Conservation (phyloP, 2,329 filamentous ascomycete genomes). For the Cytospora paraplurivora region DNA sequence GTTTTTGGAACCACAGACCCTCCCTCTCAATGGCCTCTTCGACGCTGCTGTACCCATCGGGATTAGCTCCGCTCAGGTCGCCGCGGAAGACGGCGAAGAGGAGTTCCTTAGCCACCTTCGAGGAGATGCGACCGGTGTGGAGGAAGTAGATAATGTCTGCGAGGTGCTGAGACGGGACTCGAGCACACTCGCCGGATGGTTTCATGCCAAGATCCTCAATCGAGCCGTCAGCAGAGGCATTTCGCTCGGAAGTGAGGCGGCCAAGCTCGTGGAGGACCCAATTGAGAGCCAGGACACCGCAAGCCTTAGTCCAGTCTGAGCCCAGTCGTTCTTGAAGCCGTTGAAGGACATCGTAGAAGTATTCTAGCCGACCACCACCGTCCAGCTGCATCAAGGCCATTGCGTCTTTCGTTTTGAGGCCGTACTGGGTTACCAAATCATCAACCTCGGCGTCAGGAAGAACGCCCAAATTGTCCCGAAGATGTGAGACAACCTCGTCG, state of each 20-base stretch:
- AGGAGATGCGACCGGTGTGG: slow-evolving; percentile 52
- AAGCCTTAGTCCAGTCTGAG: slow-evolving; percentile 33
- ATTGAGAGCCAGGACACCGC: slow-evolving; percentile 56
- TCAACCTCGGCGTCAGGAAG: slow-evolving; percentile 72
- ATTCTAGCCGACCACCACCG: slow-evolving; percentile 77
- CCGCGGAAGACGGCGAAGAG: slow-evolving; percentile 55
- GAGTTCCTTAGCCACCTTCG: slow-evolving; percentile 60
- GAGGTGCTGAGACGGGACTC: slow-evolving; percentile 50
- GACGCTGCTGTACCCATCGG: slow-evolving; percentile 42
- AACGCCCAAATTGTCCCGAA: slow-evolving; percentile 65
- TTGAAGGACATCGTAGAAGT: slow-evolving; percentile 70
- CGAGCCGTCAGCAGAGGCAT: slow-evolving; percentile 27
- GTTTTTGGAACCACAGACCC: slow-evolving; percentile 57
- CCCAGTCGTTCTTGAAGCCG: slow-evolving; percentile 41
- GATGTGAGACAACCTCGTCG: slow-evolving; percentile 64
- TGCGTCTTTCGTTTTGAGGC: slow-evolving; percentile 79
- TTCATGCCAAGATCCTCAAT: slow-evolving; percentile 38
- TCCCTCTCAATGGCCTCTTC: slow-evolving; percentile 48
- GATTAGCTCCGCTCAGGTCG: slow-evolving; percentile 37
- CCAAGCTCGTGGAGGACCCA: slow-evolving; percentile 78
- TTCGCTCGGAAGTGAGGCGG: slow-evolving; percentile 59
- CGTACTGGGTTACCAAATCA: slow-evolving; percentile 63
- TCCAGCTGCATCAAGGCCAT: slow-evolving; percentile 77
- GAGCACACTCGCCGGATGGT: slow-evolving; percentile 48
- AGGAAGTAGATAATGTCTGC: slow-evolving; percentile 55